Evolutionary conservation across 257 asterid species (phyloP), one percentile per base, ranked within the genome.

Genomic region (Przewalskia tangutica): DNA sequence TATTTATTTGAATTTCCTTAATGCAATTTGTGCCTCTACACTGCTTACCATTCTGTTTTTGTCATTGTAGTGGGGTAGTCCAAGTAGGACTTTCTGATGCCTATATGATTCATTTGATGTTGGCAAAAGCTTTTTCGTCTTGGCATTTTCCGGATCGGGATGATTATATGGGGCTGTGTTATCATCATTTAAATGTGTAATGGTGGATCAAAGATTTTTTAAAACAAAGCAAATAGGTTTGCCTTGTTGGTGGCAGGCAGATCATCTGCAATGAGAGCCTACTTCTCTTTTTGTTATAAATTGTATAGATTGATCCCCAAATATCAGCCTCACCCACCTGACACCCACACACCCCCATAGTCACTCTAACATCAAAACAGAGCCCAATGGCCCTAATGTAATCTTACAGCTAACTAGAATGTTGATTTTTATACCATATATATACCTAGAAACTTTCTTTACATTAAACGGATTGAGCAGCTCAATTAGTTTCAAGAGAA

Each of bases 241-340:
- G 86, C 79, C 83, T 10, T 42, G 86, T 73, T 71, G 84, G 77
- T 80, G 86, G 84, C 84, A 27, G 81, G 84, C 86, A 84, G 75
- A 81, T 70, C 81, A 83, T 76, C 77, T 68, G 77, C 50, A 63
- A 58, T 80, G 58, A 68, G 66, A 80, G 42, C 78, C 78, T 73
- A 34, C 8, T 70, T 50, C 40, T 32, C 20, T 55, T 51, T 17
- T 17, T 58, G 77, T 36, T 48, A 59, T 8, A 59, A 2, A 5
- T 11, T 54, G 6, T 48, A 73, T 23, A 48, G 8, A 48, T 48
- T 10, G 75, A 50, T 36, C 51, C 75, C 84, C 32, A 59, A 32
- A 48, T 4, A 79, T 46, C 55, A 1, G 32, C 1, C 50, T 36
- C 11, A 58, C 34, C 56, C 80, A 27, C 55, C 23, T 77, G 36